phyloP scores from a whole-genome alignment of 768 basidiomycete species.

The Hebeloma cylindrosporum region DNA sequence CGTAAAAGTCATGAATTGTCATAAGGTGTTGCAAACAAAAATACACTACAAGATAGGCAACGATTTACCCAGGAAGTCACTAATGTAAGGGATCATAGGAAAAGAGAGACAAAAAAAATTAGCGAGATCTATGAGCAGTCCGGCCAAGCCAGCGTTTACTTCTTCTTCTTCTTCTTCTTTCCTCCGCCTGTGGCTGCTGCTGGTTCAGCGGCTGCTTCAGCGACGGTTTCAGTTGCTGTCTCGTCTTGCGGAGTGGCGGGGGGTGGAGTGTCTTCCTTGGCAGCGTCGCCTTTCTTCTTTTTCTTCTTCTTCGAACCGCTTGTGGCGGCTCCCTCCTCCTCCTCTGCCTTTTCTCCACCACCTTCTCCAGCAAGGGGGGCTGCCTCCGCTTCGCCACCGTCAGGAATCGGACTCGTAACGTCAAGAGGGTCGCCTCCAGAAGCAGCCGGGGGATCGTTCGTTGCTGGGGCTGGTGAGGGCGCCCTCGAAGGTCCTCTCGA shows the following conservation, averaged over 20 bases:
- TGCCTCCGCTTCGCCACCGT: neutral
- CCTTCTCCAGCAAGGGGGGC: constrained; percentile 2
- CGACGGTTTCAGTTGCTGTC: neutral
- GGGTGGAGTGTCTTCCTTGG: neutral
- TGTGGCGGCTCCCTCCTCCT: constrained; percentile 11
- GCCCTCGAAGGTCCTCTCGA: constrained; percentile 10
- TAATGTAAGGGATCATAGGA: too few species aligned
- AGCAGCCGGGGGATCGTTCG: neutral
- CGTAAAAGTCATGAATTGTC: too few species aligned
- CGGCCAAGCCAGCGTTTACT: constrained; percentile 1
- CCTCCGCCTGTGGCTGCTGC: neutral
- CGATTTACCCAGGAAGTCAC: too few species aligned
- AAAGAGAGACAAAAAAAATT: neutral
- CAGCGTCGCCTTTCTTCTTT: constrained; percentile 15
- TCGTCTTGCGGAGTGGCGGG: constrained; percentile 2
- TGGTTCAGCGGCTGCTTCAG: neutral
- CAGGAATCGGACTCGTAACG: neutral
- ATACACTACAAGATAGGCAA: too few species aligned
- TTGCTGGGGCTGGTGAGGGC: constrained; percentile 6
- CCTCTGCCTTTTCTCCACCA: constrained; percentile 1
- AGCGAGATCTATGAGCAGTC: neutral
- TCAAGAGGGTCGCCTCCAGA: neutral
- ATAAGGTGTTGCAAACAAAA: too few species aligned
- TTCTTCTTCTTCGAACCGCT: constrained; percentile 18
- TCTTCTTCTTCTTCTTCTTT: constrained; percentile 23